Percentiles rank a stretch among this genome's conserved stretches.
Evolutionary conservation across 208 protist species (phyloP).

Genomic region (Crithidia expoeki): DNA sequence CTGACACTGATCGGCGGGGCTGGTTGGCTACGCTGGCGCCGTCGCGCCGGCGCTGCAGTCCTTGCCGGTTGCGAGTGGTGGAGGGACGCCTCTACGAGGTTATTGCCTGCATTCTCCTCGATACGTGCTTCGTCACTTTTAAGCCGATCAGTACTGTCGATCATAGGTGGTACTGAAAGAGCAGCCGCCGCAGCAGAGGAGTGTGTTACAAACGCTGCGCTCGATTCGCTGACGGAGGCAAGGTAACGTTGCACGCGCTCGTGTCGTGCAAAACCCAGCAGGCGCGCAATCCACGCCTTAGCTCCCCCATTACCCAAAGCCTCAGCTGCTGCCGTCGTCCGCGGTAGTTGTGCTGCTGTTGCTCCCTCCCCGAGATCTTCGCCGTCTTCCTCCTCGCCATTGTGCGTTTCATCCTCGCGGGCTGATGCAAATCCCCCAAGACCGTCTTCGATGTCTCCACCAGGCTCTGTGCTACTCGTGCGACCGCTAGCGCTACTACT

Average conservation of each 20-base stretch:
- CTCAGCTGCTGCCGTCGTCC: background rate
- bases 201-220: constrained; percentile 3
- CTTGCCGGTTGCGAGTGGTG: background rate
- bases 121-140: background rate
- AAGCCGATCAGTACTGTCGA: background rate
- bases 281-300: constrained; percentile 17
- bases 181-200: background rate
- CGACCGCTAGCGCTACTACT: background rate
- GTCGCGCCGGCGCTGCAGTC: constrained; percentile 2
- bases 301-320: background rate
- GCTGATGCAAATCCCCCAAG: background rate
- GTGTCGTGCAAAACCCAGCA: constrained; percentile 18
- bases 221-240: background rate
- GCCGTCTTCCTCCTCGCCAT: background rate
- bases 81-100: background rate
- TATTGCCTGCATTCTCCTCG: background rate
- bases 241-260: constrained; percentile 10
- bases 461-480: constrained; percentile 1
- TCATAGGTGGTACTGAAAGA: background rate
- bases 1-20: constrained; percentile 28
- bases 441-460: background rate
- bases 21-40: constrained; percentile 1
- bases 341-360: background rate
- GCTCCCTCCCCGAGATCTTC: background rate
- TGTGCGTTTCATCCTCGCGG: constrained; percentile 5